Conservation (phyloP, 306 rosid genomes). For the Clitoria ternatea region DNA sequence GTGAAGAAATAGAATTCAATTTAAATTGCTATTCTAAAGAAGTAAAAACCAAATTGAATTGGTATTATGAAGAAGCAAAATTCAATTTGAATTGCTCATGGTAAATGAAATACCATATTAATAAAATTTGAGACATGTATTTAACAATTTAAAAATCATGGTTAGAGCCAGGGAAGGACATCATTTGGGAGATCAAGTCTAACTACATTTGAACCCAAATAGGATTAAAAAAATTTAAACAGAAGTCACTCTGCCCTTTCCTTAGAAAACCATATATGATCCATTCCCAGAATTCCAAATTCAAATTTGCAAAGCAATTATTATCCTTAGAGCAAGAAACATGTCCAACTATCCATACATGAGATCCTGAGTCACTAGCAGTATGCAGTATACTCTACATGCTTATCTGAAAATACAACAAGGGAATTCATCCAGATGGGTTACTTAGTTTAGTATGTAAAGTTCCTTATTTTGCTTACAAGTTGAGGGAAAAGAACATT, state of each 20-base stretch:
- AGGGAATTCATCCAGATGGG: background rate
- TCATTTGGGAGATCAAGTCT: too few species aligned
- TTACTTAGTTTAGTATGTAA: background rate
- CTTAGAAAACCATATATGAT: background rate
- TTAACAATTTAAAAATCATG: too few species aligned
- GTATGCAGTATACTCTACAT: background rate
- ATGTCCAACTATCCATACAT: background rate
- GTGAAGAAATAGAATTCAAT: too few species aligned
- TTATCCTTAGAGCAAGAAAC: conserved; percentile 1
- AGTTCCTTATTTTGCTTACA: background rate
- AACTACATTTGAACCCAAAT: too few species aligned
- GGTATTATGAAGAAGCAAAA: too few species aligned
- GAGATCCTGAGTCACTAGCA: background rate
- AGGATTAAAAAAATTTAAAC: too few species aligned
- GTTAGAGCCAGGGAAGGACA: too few species aligned
- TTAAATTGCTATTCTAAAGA: too few species aligned
- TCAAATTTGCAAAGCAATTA: background rate
- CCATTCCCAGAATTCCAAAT: background rate
- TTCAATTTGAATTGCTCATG: too few species aligned
- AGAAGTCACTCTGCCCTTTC: background rate
- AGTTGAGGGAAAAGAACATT: background rate
- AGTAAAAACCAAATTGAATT: too few species aligned
- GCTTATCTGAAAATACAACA: background rate
- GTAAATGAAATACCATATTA: too few species aligned
- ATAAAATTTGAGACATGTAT: too few species aligned